Evolutionary conservation across 805 yeast species (phyloP).

Genomic region (Nadsonia fulvescens): DNA sequence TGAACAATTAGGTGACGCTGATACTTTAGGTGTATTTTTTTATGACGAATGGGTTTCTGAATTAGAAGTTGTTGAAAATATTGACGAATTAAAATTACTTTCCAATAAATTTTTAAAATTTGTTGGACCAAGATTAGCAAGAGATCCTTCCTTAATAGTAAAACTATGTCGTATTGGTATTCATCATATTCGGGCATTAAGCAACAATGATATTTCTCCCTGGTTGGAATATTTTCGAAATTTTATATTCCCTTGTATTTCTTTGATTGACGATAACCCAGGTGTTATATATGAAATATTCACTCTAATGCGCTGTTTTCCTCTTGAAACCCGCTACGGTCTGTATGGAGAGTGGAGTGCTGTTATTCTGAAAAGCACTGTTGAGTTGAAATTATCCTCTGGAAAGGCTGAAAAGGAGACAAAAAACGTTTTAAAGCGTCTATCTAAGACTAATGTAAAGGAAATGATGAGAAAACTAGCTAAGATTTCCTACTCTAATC

Average conservation of each 20-base stretch:
- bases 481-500: constrained; percentile 55
- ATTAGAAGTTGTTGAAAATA: constrained; percentile 21
- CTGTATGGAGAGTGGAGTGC: constrained; percentile 64
- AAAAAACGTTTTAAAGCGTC: constrained; percentile 56
- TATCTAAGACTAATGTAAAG: constrained; percentile 62
- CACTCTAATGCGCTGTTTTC: constrained; percentile 31
- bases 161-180: constrained; percentile 45
- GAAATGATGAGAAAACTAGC: constrained; percentile 60
- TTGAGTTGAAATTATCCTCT: constrained; percentile 38
- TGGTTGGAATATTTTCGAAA: constrained; percentile 53
- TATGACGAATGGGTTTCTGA: constrained; percentile 30
- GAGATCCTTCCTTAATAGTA: constrained; percentile 29
- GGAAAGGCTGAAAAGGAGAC: constrained; percentile 62
- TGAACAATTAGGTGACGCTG: too few relatives aligned
- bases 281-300: constrained; percentile 44
- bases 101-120: constrained; percentile 34
- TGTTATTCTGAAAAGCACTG: constrained; percentile 35
- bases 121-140: constrained; percentile 36
- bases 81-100: constrained; percentile 29
- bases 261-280: constrained; percentile 36
- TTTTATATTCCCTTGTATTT: constrained; percentile 45
- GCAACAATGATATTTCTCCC: constrained; percentile 10
- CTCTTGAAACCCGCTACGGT: constrained; percentile 49
- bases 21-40: too few relatives aligned
- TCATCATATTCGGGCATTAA: constrained; percentile 17